Base-by-base conservation (phyloP, 176 grass and related monocot genomes). In the Rhynchospora breviuscula region DNA sequence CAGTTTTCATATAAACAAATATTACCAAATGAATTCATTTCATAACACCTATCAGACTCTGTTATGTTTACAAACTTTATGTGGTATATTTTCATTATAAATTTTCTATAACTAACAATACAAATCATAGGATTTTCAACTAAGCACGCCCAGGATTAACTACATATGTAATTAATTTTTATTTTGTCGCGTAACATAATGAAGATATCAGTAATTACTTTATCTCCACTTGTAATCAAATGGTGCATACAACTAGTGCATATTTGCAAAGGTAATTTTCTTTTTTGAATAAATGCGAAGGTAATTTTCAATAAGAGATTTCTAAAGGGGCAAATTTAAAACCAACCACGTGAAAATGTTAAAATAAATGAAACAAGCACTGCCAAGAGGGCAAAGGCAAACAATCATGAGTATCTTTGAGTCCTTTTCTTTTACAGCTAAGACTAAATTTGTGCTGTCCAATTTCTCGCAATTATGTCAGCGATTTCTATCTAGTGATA, bases 381-480 rank as follows among this genome's bases (percentile, higher is more conserved):
- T 77, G 73, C 49, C 73, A 77, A 77, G 51, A 77, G 49, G 73
- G 73, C 49, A 77, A 77, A 56, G 73, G 73, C 73, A 70, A 76
- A 3, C 23, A 0, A 21, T 71, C 45, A 74, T 51, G 70, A 74
- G 46, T 76, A 12, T 56, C 21, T 52, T 77, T 26, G 23, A 15
- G 49, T 76, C 23, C 73, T 77, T 77, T 76, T 53, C 72, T 76
- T 77, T 77, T 77, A 77, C 49, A 56, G 21, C 73, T 76, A 56
- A 52, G 21, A 21, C 19, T 52, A 75, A 51, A 22, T 67, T 67
- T 67, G 12, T 67, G 10, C 48, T 25, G 10, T 74, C 70, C 10
- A 74, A 46, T 43, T 1, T 74, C 10, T 21, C 5, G 45, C 45
- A 47, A 74, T 23, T 52, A 52, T 22, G 21, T 48, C 70, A 74